Conservation (phyloP, 805 yeast genomes). For the Middelhovenomyces tepae region DNA sequence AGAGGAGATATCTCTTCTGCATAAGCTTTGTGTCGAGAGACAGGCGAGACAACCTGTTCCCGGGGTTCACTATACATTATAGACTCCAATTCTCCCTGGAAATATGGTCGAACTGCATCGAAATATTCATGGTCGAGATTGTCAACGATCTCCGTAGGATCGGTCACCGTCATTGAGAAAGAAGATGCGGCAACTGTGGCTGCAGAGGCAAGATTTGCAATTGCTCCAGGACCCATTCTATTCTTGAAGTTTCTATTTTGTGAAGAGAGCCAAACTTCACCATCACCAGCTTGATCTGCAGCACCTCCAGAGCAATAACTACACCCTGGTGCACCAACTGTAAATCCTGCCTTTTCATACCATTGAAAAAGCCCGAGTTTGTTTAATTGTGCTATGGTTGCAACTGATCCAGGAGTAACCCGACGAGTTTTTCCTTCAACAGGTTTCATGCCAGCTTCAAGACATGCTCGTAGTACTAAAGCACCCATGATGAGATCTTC, state of each 20-base stretch:
- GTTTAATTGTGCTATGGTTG: constrained; percentile 9
- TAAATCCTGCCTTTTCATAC: constrained; percentile 11
- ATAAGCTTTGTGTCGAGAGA: constrained; percentile 5
- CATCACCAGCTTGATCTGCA: constrained; percentile 11
- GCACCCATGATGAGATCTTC: constrained; percentile 11
- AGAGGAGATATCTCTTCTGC: constrained; percentile 4
- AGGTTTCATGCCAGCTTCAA: constrained; percentile 6
- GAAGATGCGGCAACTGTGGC: constrained; percentile 11
- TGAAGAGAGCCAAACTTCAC: constrained; percentile 12
- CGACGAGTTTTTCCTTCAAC: constrained; percentile 3
- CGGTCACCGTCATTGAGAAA: constrained; percentile 9
- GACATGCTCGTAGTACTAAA: constrained; percentile 6
- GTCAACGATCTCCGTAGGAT: constrained; percentile 5
- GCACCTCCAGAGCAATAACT: constrained; percentile 12
- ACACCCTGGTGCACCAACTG: constrained; percentile 12
- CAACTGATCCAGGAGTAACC: constrained; percentile 11
- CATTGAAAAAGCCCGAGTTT: constrained; percentile 7
- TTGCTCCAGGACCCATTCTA: constrained; percentile 12
- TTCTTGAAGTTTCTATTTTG: constrained; percentile 11
- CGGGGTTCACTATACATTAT: constrained; percentile 9
- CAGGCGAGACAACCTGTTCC: constrained; percentile 2
- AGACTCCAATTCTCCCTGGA: constrained; percentile 7
- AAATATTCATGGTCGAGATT: constrained; percentile 6
- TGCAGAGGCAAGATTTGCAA: constrained; percentile 9
- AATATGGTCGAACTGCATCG: constrained; percentile 7